These are phyloP conservation scores for Plenodomus tracheiphilus DNA, from an alignment of 2,329 filamentous ascomycete genomes.

Conservation along the genomic window DNA sequence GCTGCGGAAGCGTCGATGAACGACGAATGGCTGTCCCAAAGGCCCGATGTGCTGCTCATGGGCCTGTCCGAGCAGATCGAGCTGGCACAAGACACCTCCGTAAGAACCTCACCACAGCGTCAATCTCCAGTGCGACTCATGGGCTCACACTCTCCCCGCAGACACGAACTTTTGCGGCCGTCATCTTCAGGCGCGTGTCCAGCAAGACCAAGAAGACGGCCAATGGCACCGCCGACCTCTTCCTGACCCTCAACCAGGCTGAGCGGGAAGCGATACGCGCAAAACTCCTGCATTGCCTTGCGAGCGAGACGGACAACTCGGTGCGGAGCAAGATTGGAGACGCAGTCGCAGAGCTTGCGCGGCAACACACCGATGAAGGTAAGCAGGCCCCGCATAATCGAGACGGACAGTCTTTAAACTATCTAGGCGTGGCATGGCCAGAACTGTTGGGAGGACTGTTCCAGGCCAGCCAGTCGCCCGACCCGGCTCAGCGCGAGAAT, in stretches of 20 bases:
- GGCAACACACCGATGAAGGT: constrained; percentile 94
- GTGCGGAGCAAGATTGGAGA: constrained; percentile 96
- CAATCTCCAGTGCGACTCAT: not conserved
- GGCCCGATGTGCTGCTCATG: constrained; percentile 89
- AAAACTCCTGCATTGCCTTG: constrained; percentile 79
- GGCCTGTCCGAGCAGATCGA: constrained; percentile 91
- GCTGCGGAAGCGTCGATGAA: constrained; percentile 89
- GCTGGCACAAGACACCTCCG: constrained; percentile 71
- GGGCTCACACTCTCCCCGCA: constrained; percentile 44
- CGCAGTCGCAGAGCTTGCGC: constrained; percentile 92
- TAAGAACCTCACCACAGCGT: constrained; percentile 49
- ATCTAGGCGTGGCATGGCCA: constrained; percentile 78
- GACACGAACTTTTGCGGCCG: constrained; percentile 88
- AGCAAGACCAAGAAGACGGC: constrained; percentile 80
- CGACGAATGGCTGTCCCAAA: constrained; percentile 81
- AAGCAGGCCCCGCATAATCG: constrained; percentile 43
- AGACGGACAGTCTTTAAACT: constrained; percentile 6
- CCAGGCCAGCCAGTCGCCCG: constrained; percentile 83
- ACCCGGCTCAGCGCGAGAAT: constrained; percentile 83
- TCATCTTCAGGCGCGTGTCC: constrained; percentile 92
- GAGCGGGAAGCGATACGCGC: constrained; percentile 78
- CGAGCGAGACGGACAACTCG: constrained; percentile 69
- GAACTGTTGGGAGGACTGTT: constrained; percentile 87
- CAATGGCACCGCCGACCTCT: constrained; percentile 77
- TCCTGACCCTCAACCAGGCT: constrained; percentile 74